Evolutionary conservation across 176 grass and related monocot genomes (phyloP).

Genomic region (Phoenix dactylifera): DNA sequence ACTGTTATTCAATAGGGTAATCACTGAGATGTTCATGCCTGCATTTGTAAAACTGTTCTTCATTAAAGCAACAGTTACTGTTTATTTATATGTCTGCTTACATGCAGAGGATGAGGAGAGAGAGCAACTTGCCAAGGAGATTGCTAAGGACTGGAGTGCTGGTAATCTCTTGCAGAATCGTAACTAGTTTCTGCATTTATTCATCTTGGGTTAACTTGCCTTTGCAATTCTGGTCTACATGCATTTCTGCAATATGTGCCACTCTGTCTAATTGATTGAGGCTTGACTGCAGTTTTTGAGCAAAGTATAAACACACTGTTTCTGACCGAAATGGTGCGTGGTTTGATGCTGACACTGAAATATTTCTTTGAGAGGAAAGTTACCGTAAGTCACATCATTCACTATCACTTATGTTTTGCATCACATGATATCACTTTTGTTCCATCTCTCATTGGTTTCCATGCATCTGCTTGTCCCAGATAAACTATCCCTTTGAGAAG

Average conservation of each 20-base stretch:
- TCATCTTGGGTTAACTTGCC: too few relatives aligned
- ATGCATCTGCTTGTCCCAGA: constrained; percentile 30
- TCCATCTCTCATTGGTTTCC: not conserved
- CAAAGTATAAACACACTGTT: constrained; percentile 85
- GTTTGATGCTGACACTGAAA: constrained; percentile 80
- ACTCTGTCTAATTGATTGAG: too few relatives aligned
- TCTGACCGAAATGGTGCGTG: constrained; percentile 96
- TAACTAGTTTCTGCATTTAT: too few relatives aligned
- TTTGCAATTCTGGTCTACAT: too few relatives aligned
- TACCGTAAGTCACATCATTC: constrained; percentile 30
- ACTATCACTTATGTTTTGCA: too few relatives aligned
- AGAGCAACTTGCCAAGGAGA: constrained; percentile 74
- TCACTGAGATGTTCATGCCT: too few relatives aligned
- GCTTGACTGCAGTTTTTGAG: constrained; percentile 65
- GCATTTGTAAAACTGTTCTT: too few relatives aligned
- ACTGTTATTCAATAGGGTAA: too few relatives aligned
- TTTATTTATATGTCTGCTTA: constrained; percentile 15
- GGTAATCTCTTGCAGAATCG: constrained; percentile 34
- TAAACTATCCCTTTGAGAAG: constrained; percentile 99
- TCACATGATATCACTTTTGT: not conserved
- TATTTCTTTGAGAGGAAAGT: constrained; percentile 93
- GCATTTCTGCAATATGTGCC: too few relatives aligned
- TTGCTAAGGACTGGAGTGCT: constrained; percentile 83
- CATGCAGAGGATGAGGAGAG: constrained; percentile 71
- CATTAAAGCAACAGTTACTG: too few relatives aligned